Conservation (phyloP, 371 early-diverging fungal genomes). For the Lichtheimia hyalospora region DNA sequence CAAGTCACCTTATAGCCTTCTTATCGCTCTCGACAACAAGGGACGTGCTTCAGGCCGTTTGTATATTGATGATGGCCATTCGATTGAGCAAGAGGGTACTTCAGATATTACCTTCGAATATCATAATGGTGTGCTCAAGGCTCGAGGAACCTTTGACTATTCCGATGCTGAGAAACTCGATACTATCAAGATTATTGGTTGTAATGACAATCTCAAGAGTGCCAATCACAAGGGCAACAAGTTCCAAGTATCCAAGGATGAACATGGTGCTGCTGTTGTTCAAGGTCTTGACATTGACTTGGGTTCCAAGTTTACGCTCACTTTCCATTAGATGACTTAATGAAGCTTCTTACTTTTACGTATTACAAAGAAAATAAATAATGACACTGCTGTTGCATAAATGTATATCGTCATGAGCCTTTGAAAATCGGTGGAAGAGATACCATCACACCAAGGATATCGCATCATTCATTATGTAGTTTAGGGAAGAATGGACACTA, state of each 20-base stretch:
- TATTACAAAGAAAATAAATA: too few relatives aligned
- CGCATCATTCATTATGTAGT: too few relatives aligned
- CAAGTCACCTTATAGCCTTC: slow-evolving; percentile 37
- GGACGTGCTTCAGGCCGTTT: slow-evolving; percentile 50
- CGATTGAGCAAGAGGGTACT: slow-evolving; percentile 27
- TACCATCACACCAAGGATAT: too few relatives aligned
- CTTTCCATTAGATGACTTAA: too few relatives aligned
- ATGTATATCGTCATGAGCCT: too few relatives aligned
- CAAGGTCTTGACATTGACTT: neutral
- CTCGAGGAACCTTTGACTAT: slow-evolving; percentile 31
- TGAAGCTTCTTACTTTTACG: too few relatives aligned
- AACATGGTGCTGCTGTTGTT: neutral
- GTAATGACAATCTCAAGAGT: neutral
- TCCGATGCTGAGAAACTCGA: slow-evolving; percentile 21
- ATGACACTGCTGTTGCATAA: too few relatives aligned
- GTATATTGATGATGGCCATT: slow-evolving; percentile 65
- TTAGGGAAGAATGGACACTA: too few relatives aligned
- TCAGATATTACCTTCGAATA: slow-evolving; percentile 30
- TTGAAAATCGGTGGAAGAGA: too few relatives aligned
- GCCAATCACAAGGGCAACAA: slow-evolving; percentile 13
- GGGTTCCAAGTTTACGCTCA: neutral
- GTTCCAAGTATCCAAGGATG: neutral
- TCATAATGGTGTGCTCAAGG: slow-evolving; percentile 25
- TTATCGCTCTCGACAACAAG: slow-evolving; percentile 49
- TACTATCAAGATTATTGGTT: slow-evolving; percentile 17